A percentile compares a stretch with the other conserved stretches of the same genome.
These are phyloP conservation scores for Kwoniella bestiolae DNA, from an alignment of 768 basidiomycete genomes.

Conservation along the genomic window DNA sequence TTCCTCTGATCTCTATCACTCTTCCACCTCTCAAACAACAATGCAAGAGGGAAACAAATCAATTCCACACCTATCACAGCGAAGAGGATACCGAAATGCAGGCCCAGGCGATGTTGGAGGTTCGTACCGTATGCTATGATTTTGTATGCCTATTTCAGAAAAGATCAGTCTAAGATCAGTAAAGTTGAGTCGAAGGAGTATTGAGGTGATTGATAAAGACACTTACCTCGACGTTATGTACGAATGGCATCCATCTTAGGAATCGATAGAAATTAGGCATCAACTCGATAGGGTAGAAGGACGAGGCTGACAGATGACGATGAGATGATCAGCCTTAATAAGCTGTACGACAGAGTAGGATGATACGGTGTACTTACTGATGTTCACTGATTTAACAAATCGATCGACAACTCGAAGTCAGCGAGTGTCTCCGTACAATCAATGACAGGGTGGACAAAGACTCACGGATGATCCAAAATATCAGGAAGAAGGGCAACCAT, in stretches of 20 bases:
- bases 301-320: conserved; percentile 35
- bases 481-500: conserved; percentile 52
- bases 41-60: conserved; percentile 30
- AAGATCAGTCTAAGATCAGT: no score
- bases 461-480: conserved; percentile 55
- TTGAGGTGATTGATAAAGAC: no score
- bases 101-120: conserved; percentile 39
- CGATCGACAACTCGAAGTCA: no score
- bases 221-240: conserved; percentile 37
- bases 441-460: not conserved
- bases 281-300: conserved; percentile 54
- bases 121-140: conserved; percentile 54
- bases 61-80: conserved; percentile 50
- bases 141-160: conserved; percentile 52
- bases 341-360: no score
- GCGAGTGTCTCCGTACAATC: no score
- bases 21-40: conserved; percentile 48
- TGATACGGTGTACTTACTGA: conserved; percentile 41
- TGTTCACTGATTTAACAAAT: no score
- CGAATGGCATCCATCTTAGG: conserved; percentile 47
- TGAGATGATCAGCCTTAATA: not conserved
- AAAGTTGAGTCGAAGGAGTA: no score
- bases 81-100: conserved; percentile 54
- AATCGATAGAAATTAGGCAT: conserved; percentile 52
- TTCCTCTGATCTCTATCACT: conserved; percentile 31